Evolutionary conservation across 2,329 filamentous ascomycete genomes (phyloP), one percentile per base, ranked within the genome.

Genomic region (Raffaelea arxii): DNA sequence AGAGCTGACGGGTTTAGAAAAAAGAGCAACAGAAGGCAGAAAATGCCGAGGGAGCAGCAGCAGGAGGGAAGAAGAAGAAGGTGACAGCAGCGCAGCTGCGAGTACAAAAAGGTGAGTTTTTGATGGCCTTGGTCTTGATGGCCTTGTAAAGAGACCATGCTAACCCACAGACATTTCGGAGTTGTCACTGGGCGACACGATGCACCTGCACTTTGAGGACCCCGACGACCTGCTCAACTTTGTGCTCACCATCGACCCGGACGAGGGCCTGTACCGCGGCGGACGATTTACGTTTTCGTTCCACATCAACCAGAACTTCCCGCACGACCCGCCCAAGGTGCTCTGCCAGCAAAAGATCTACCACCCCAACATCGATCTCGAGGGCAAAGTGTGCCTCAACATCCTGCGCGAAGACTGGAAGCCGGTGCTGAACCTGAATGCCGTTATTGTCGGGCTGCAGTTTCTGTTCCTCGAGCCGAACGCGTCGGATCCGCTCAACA

Each of bases 401-500:
- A 98, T 98, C 58, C 67, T 98, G 59, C 75, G 92, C 51, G 92
- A 98, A 69, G 92, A 98, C 70, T 98, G 92, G 92, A 98, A 97
- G 73, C 92, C 92, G 0, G 92, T 98, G 39, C 70, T 98, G 62
- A 97, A 97, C 64, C 66, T 98, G 62, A 96, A 97, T 62, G 90
- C 92, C 16, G 89, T 97, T 85, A 92, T 98, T 55, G 89, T 97
- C 45, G 92, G 92, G 37, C 69, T 98, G 62, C 87, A 90, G 84
- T 97, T 97, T 62, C 75, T 98, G 44, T 98, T 98, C 75, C 81
- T 97, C 52, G 92, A 98, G 64, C 92, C 92, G 18, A 98, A 98
- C 61, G 89, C 92, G 10, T 90, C 86, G 42, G 92, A 98, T 61
- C 92, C 92, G n/a, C 71, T 98, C 51, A 98, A 98, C 68, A 96